These are phyloP conservation scores for Pseudocohnilembus persalinus DNA, from an alignment of 169 alveolate species.

Conservation along the genomic window DNA sequence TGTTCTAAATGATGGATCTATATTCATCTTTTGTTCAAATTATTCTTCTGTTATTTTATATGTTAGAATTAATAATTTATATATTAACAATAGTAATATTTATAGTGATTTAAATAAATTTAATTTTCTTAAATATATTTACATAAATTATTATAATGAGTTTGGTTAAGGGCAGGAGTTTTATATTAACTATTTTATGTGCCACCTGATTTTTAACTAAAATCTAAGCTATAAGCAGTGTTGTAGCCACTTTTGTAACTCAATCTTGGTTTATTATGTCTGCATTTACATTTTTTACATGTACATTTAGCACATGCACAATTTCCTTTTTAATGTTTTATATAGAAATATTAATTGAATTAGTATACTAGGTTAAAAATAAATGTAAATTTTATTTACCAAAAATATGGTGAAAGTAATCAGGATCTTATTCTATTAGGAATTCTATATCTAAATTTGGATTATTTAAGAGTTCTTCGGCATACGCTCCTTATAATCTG, in stretches of 20 bases:
- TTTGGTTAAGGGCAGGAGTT: slow-evolving; percentile 10
- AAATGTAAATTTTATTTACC: background rate
- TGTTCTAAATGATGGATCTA: background rate
- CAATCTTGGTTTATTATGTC: slow-evolving; percentile 1
- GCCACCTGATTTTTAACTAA: slow-evolving; percentile 1
- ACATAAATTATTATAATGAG: slow-evolving; percentile 4
- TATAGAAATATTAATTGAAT: background rate
- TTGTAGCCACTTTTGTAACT: slow-evolving; percentile 13
- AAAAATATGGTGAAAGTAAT: slow-evolving; percentile 28
- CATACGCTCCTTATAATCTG: background rate
- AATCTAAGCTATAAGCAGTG: slow-evolving; percentile 5
- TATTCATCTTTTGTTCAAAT: background rate
- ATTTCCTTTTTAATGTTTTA: background rate
- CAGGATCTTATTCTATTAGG: slow-evolving; percentile 7
- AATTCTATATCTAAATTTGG: slow-evolving; percentile 10
- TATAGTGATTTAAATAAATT: too few relatives aligned
- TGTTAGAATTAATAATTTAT: too few relatives aligned
- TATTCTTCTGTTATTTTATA: background rate
- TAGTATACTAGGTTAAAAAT: background rate
- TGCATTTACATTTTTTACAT: slow-evolving; percentile 16
- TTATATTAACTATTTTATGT: background rate
- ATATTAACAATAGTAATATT: too few relatives aligned
- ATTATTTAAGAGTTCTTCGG: background rate
- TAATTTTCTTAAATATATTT: too few relatives aligned
- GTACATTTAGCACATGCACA: slow-evolving; percentile 31